A percentile compares a stretch with the other conserved stretches of the same genome.
phyloP scores from a whole-genome alignment of 140 eudicot species.

The Ambrosia hybrid region DNA sequence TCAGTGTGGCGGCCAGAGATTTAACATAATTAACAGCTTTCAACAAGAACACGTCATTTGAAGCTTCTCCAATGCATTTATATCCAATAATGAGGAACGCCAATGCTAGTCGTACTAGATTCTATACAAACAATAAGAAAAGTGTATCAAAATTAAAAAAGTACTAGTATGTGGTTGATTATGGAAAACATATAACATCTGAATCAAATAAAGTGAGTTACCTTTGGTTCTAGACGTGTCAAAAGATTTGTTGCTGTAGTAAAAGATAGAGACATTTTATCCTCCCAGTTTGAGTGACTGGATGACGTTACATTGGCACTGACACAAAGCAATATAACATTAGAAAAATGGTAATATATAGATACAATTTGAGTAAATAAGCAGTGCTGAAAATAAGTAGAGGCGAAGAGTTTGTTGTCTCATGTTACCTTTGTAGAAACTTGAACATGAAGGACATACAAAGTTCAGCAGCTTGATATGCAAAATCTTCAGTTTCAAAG shows the following conservation, averaged over 20 bases:
- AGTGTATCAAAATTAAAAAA: neutral
- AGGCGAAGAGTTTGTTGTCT: conserved; percentile 1
- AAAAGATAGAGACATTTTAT: conserved; percentile 47
- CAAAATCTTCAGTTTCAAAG: conserved; percentile 55
- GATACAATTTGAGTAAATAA: neutral
- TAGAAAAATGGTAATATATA: neutral
- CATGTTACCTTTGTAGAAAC: conserved; percentile 52
- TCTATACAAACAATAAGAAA: conserved; percentile 40
- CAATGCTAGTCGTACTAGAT: conserved; percentile 59
- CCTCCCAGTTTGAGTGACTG: conserved; percentile 53
- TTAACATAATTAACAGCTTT: conserved; percentile 56
- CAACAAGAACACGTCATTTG: conserved; percentile 51
- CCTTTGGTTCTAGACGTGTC: conserved; percentile 60
- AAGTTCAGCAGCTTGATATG: conserved; percentile 65
- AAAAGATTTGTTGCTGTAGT: conserved; percentile 58
- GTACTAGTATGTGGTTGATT: neutral
- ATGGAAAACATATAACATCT: neutral
- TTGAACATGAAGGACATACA: conserved; percentile 73
- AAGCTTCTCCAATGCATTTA: conserved; percentile 67
- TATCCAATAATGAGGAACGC: conserved; percentile 65
- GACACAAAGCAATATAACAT: conserved; percentile 28
- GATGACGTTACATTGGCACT: conserved; percentile 47
- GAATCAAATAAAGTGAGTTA: conserved; percentile 19
- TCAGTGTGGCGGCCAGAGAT: conserved; percentile 45
- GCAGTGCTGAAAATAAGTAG: conserved; percentile 13